Conservation (phyloP, 2,329 filamentous ascomycete genomes). For the Ophiocordyceps polyrhachis-furcata region DNA sequence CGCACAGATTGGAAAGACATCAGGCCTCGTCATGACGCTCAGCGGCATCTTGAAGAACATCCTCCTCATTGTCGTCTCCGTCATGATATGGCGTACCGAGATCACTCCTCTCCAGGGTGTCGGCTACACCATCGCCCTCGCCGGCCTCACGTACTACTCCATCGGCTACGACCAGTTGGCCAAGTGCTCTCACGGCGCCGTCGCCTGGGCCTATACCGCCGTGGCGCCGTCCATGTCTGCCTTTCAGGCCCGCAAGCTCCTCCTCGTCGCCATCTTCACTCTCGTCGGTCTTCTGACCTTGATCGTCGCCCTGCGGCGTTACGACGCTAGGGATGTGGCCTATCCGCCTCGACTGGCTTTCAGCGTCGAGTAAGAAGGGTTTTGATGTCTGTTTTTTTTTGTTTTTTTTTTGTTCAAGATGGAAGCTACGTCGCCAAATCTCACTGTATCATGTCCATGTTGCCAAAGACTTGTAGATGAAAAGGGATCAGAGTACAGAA, state of each 20-base stretch:
- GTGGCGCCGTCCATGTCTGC: slow-evolving; percentile 6
- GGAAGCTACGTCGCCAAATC: background rate
- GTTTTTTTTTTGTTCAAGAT: background rate
- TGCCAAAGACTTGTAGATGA: background rate
- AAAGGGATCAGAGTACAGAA: background rate
- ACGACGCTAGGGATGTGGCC: background rate
- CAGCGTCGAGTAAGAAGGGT: slow-evolving; percentile 5
- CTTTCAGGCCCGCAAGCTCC: background rate
- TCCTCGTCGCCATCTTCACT: slow-evolving; percentile 4
- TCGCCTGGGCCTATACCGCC: slow-evolving; percentile 8
- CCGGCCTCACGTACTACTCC: slow-evolving; percentile 31
- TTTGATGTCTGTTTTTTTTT: too few relatives aligned
- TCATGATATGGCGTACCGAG: slow-evolving; percentile 59
- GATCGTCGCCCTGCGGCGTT: slow-evolving; percentile 3
- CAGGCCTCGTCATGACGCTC: slow-evolving; percentile 67
- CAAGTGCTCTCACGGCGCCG: slow-evolving; percentile 6
- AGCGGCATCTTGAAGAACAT: slow-evolving; percentile 81
- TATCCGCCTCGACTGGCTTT: slow-evolving; percentile 2
- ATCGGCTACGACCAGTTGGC: slow-evolving; percentile 17
- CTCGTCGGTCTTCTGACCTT: slow-evolving; percentile 5
- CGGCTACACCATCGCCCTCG: slow-evolving; percentile 55
- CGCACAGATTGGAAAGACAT: slow-evolving; percentile 69
- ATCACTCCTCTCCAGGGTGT: slow-evolving; percentile 54
- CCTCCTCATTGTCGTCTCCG: slow-evolving; percentile 57
- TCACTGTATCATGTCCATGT: background rate